A percentile compares a stretch with the other conserved stretches of the same genome.
Conservation (phyloP, 192 early-diverging fungal species). For the Rhizophlyctis rosea region DNA sequence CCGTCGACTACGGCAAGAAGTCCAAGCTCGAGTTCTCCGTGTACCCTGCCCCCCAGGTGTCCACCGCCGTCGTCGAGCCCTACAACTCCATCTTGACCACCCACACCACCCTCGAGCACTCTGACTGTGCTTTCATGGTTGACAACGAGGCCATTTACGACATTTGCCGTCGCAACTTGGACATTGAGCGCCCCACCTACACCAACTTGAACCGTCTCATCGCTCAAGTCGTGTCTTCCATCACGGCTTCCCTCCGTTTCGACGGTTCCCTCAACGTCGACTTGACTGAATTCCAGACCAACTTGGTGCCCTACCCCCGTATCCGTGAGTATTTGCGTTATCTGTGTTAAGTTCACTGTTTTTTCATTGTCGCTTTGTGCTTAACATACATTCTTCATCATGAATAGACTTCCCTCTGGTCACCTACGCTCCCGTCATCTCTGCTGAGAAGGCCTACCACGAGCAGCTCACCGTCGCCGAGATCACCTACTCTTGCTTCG, state of each 20-base stretch:
- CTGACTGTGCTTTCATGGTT: slow-evolving; percentile 99
- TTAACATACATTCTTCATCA: background rate
- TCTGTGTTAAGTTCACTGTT: background rate
- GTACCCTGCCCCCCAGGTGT: slow-evolving; percentile 96
- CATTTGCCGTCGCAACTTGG: slow-evolving; percentile 96
- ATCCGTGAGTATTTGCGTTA: slow-evolving; percentile 62
- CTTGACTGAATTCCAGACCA: slow-evolving; percentile 99
- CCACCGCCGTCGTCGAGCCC: slow-evolving; percentile 96
- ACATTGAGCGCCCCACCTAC: slow-evolving; percentile 96
- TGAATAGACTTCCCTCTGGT: slow-evolving; percentile 86
- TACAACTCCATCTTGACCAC: slow-evolving; percentile 99
- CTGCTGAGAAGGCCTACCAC: slow-evolving; percentile 93
- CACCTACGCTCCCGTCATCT: slow-evolving; percentile 92
- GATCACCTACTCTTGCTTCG: slow-evolving; percentile 96
- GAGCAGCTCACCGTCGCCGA: slow-evolving; percentile 93
- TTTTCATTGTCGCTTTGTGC: background rate
- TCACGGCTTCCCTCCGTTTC: slow-evolving; percentile 98
- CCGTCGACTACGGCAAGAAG: slow-evolving; percentile 99
- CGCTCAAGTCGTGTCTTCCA: slow-evolving; percentile 98
- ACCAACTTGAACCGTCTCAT: slow-evolving; percentile 96
- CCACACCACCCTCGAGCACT: slow-evolving; percentile 98
- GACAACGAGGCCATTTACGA: slow-evolving; percentile 99
- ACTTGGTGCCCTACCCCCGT: slow-evolving; percentile 98
- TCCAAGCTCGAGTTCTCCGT: slow-evolving; percentile 99
- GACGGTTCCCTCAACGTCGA: slow-evolving; percentile 98